Evolutionary conservation across 139 green algal genomes (phyloP), one percentile per base, ranked within the genome.

Genomic region (Astrephomene gubernaculifera): DNA sequence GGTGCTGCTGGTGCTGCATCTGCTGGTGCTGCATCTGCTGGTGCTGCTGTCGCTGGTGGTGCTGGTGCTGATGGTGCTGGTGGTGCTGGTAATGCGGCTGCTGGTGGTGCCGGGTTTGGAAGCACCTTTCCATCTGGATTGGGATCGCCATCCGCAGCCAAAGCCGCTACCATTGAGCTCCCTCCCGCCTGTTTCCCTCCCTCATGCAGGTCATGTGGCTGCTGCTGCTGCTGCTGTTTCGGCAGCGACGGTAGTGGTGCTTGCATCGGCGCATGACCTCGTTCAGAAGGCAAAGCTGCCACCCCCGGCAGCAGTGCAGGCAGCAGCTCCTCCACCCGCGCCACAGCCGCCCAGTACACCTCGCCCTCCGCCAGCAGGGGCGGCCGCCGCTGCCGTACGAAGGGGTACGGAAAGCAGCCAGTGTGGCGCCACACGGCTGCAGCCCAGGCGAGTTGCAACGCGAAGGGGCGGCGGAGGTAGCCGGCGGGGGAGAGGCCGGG

Each of bases 371-470:
- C 27, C 57, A 82, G 54, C 75, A 71, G 57, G 9, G 75, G 75
- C 41, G 75, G 75, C 57, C 75, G 75, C 24, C 24, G 36, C 27
- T 43, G 54, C 29, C 25, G 9, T 67, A 60, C 60, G 0, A 43
- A 14, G 0, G 75, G 75, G 53, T 82, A 82, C 33, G 75, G 75
- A 45, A 82, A 82, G 8, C 27, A 6, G 0, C 75, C 75, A 12
- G 33, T 71, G n/a, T 44, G 17, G 0, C 75, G 75, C 75, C 75
- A 82, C n/a, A 41, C 54, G 2, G 75, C 54, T 10, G 36, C 75
- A 1, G 75, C 75, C 75, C 75, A 82, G 17, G 75, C 54, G 27
- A 71, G n/a, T 57, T 82, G 75, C 22, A 61, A 10, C 8, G 38
- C 57, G 39, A 39, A 71, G 24, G 75, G 75, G 3, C 75, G 54